Base-by-base conservation (phyloP, 257 asterid genomes). In the Asclepias syriaca region DNA sequence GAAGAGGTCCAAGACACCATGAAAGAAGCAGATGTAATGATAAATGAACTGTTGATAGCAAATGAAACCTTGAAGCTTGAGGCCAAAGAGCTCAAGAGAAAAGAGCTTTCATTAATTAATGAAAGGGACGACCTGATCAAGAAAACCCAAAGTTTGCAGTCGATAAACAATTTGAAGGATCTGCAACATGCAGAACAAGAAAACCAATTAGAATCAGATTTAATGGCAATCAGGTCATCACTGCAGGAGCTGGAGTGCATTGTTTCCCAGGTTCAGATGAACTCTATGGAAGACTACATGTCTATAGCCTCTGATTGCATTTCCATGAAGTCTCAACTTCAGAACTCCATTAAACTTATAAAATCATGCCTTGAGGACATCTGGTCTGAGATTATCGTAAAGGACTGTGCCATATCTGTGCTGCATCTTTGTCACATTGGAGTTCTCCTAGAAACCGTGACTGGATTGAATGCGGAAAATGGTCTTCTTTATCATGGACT, bases 391-490 rank as follows among this genome's bases (percentile, higher is more conserved):
- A 90, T 90, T 77, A 82, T 95, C 59, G 77, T 84, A 73, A 95
- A 88, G 87, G 98, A 95, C 60, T 87, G 92, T 84, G 92, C 97
- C 45, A 72, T 88, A 71, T 87, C 98, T 19, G 96, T 90, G 70
- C 81, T 92, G 85, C 97, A 95, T 82, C 89, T 90, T 71, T 95
- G 99, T 78, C 96, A 88, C 84, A 79, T 90, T 89, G 99, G 99
- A 68, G 81, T 87, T 80, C 86, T 92, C 56, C 82, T 92, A 68
- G 99, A 95, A 86, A 86, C 90, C n/a, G 86, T 80, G n/a, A 85
- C 83, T 3, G 97, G 96, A 16, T 78, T 95, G 58, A 86, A 90
- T 68, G 96, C 93, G 74, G 98, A 95, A 84, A 92, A 95, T 75
- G 88, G 96, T 76, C 85, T 95, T 68, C 96, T 95, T 72, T 85